A percentile compares a stretch with the other conserved stretches of the same genome.
These are phyloP conservation scores for Stagonosporopsis rhizophila DNA, from an alignment of 2,329 filamentous ascomycete species.

Conservation along the genomic window DNA sequence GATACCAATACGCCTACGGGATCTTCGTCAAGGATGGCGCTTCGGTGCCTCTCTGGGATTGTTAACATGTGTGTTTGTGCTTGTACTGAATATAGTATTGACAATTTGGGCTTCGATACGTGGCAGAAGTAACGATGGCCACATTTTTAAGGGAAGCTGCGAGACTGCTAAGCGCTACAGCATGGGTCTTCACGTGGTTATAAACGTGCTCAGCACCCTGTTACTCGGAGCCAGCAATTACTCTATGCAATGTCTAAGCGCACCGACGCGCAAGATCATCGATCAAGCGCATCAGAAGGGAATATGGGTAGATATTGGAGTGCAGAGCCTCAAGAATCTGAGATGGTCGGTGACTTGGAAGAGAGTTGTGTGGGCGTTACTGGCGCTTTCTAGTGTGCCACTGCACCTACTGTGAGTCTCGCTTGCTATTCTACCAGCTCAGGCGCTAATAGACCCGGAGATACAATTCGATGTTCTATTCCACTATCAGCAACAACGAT, in stretches of 20 bases:
- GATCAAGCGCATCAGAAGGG: slow-evolving; percentile 53
- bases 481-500: no score
- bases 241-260: slow-evolving; percentile 59
- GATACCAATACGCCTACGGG: neutral
- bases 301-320: slow-evolving; percentile 25
- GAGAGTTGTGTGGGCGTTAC: slow-evolving; percentile 19
- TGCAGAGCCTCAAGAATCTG: slow-evolving; percentile 26
- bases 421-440: no score
- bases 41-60: neutral
- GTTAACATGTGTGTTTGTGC: neutral
- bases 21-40: neutral
- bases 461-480: no score
- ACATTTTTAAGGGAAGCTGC: neutral
- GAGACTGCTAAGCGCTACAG: neutral
- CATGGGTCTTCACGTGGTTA: slow-evolving; percentile 51
- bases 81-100: neutral
- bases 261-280: slow-evolving; percentile 56
- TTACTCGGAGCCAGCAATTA: slow-evolving; percentile 59
- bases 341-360: slow-evolving; percentile 6
- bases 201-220: slow-evolving; percentile 57
- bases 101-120: neutral
- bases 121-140: neutral
- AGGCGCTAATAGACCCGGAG: no score
- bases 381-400: slow-evolving; percentile 22
- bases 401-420: slow-evolving; percentile 24